Conservation (phyloP, 257 asterid genomes). For the Solanum appendiculatum region DNA sequence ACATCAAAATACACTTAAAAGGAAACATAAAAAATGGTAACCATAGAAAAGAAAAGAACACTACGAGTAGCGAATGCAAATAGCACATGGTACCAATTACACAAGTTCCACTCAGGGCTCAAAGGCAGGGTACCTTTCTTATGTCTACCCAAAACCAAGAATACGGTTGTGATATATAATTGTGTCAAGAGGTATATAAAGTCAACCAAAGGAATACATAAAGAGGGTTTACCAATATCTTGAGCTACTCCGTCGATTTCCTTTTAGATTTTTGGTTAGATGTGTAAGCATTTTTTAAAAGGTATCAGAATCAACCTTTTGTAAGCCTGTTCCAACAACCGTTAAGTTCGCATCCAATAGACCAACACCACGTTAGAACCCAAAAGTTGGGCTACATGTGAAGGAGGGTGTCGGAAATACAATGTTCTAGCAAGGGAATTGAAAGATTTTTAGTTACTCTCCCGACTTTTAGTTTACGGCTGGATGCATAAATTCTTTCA, state of each 20-base stretch:
- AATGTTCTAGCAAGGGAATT: neutral
- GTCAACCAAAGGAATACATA: neutral
- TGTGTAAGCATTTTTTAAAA: neutral
- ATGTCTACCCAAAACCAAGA: neutral
- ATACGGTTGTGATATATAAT: neutral
- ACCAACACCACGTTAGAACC: neutral
- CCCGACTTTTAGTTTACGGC: neutral
- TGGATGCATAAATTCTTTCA: neutral
- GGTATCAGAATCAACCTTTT: neutral
- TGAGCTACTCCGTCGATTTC: neutral
- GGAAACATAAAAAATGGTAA: neutral
- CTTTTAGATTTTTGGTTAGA: neutral
- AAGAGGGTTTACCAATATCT: neutral
- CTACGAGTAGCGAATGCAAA: neutral
- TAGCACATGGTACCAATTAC: neutral
- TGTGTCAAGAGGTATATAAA: neutral
- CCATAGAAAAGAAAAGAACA: neutral
- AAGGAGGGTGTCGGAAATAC: neutral
- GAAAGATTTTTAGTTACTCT: neutral
- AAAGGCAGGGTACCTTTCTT: neutral
- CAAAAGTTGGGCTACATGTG: neutral
- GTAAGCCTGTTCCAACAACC: neutral
- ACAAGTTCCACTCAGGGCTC: neutral
- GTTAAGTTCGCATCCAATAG: neutral
- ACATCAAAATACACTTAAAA: neutral